Base-by-base conservation (phyloP, 345 rosid genomes). In the Heritiera fomes region DNA sequence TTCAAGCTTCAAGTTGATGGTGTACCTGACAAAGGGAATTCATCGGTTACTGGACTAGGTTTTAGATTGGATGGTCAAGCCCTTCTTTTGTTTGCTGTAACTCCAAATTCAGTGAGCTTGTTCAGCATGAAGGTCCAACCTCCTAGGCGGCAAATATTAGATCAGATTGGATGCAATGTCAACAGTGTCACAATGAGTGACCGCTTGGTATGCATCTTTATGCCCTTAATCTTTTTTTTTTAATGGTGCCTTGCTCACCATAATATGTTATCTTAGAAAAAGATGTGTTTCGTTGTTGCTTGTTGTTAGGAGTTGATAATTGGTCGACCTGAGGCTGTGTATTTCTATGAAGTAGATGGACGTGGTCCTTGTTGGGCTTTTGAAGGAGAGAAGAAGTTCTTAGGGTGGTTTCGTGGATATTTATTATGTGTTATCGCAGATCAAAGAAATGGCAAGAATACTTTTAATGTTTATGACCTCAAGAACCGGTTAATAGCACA, bases 281-380 rank as follows among this genome's bases (percentile, higher is more conserved):
- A 62, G 63, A 69, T 73, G 47, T 49, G 43, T 65, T 77, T 78
- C 38, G n/a, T 7, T 71, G 65, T 65, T 82, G 90, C 63, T 38
- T 34, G 83, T 50, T 80, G 47, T 77, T 88, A 96, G 99, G 98
- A 96, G 84, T 84, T 96, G 65, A 92, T 96, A 81, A 81, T 94
- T 82, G 99, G 99, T 71, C 89, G 95, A 64, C 93, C 95, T 46
- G 99, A 96, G 86, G 99, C 99, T 78, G 98, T 96, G 56, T 96
- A 90, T 73, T 94, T 96, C 84, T 96, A 92, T 52, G 98, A 96
- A 81, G 90, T 94, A 83, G 99, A 96, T 85, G 99, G 99, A 15
- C 97, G 98, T 43, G 99, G 98, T 83, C 99, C 99, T 40, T 96
- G 99, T 83, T 92, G 98, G 99, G 99, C 98, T 70, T 96, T 96